These are phyloP conservation scores for Paraconiothyrium sp. DNA, from an alignment of 2,329 filamentous ascomycete species.

Conservation along the genomic window DNA sequence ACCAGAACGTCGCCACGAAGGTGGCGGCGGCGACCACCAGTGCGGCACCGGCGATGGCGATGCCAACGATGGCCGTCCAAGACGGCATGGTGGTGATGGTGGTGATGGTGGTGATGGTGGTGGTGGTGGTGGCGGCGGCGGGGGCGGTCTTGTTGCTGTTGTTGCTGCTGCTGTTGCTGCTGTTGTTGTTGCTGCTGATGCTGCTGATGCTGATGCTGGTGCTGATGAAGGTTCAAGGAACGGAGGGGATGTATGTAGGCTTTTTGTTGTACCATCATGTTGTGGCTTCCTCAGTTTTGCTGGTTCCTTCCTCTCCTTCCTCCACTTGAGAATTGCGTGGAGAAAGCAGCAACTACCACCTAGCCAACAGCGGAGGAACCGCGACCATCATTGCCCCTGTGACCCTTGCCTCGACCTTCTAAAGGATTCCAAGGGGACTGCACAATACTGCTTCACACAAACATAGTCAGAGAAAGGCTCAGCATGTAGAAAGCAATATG, in stretches of 20 bases:
- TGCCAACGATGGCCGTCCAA: not conserved
- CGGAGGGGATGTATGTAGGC: slow-evolving; percentile 2
- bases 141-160: not conserved
- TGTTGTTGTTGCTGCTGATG: not conserved
- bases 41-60: not conserved
- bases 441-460: too few relatives aligned
- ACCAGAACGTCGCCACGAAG: not conserved
- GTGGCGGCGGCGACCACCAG: not conserved
- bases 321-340: not conserved
- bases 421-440: too few relatives aligned
- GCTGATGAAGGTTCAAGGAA: not conserved
- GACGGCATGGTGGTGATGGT: not conserved
- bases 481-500: too few relatives aligned
- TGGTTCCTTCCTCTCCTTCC: slow-evolving; percentile 7
- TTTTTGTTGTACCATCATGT: slow-evolving; percentile 1
- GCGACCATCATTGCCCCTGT: not conserved
- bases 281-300: slow-evolving; percentile 1
- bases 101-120: not conserved
- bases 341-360: not conserved
- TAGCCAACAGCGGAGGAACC: not conserved
- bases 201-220: not conserved
- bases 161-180: not conserved
- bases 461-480: too few relatives aligned
- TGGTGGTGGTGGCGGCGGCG: not conserved
- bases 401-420: too few relatives aligned